Base-by-base conservation (phyloP, 2,329 filamentous ascomycete genomes). In the Colletotrichum tropicicola region DNA sequence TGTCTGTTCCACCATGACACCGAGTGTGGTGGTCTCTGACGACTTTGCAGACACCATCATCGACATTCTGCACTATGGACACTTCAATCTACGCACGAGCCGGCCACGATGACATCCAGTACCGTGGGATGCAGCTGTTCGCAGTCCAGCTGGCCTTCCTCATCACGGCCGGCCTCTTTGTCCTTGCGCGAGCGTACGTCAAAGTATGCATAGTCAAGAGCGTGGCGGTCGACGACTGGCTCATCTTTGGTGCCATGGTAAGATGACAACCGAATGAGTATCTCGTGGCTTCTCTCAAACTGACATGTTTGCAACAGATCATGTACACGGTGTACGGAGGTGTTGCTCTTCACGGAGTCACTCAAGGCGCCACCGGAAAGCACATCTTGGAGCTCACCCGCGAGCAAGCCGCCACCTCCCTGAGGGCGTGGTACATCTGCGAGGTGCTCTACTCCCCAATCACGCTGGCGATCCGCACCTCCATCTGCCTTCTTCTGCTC, bases 191-290 rank as follows among this genome's bases (percentile, higher is more conserved):
- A 15, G 77, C 77, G 8, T 83, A 82, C 69, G 82, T 83, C 47
- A 81, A 83, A 59, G 52, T 76, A 1, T 72, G 77, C 27, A 70
- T 85, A 21, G 73, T 82, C 39, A 81, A 79, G 53, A 79, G 76
- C 28, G 71, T 82, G 32, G 75, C 78, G 0, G 35, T 77, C 4
- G 84, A 86, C 51, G 84, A 87, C 74, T 81, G 77, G 67, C 71
- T 85, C 47, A 83, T 84, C 69, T 73, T 84, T 21, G 51, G 74
- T 27, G 80, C 82, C 3, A 72, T 83, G 73, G 83, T 86, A 72
- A 61, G 73, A 70, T 43, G 4, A 15, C 28, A 30, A 9, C 12
- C 6, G 6, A 8, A 39, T 17, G 27, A 23, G 3, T 3, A 3
- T 43, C 43, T 43, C 32, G 6, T 7, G 9, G 19, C 13, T 45